Evolutionary conservation across 768 basidiomycete genomes (phyloP).

Genomic region (Tricholoma matsutake): DNA sequence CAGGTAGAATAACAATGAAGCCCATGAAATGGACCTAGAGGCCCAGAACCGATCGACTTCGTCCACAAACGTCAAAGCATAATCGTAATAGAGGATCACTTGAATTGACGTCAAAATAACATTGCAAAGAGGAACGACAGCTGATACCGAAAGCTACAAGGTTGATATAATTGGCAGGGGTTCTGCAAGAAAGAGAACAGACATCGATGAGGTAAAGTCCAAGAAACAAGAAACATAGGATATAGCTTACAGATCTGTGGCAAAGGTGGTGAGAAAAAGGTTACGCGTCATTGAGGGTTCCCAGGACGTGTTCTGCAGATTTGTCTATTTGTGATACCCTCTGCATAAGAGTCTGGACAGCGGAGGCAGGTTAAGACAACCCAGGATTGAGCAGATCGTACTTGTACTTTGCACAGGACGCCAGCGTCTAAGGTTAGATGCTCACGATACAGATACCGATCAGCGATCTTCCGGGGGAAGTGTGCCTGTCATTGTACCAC

Average conservation of each 20-base stretch:
- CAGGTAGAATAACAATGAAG: conserved; percentile 37
- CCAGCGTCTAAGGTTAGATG: too few species aligned
- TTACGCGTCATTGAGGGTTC: background rate
- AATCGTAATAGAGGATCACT: conserved; percentile 50
- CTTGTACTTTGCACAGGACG: too few species aligned
- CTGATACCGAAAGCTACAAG: conserved; percentile 15
- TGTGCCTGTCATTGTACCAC: too few species aligned
- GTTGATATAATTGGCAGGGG: conserved; percentile 8
- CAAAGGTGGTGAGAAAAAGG: background rate
- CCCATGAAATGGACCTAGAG: conserved; percentile 27
- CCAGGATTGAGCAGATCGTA: too few species aligned
- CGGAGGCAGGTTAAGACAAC: background rate
- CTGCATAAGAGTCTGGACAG: background rate
- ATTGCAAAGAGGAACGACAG: background rate
- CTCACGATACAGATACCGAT: too few species aligned
- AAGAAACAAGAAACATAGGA: background rate
- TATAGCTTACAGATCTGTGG: background rate
- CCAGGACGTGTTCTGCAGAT: background rate
- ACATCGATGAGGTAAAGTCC: background rate
- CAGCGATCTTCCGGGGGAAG: too few species aligned
- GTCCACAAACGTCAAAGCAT: conserved; percentile 38
- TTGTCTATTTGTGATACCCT: background rate
- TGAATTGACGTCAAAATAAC: background rate
- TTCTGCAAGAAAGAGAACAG: conserved; percentile 1
- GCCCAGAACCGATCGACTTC: conserved; percentile 48